Conservation (phyloP, 2,329 filamentous ascomycete genomes). For the Paracorniculantispora psalliotae region DNA sequence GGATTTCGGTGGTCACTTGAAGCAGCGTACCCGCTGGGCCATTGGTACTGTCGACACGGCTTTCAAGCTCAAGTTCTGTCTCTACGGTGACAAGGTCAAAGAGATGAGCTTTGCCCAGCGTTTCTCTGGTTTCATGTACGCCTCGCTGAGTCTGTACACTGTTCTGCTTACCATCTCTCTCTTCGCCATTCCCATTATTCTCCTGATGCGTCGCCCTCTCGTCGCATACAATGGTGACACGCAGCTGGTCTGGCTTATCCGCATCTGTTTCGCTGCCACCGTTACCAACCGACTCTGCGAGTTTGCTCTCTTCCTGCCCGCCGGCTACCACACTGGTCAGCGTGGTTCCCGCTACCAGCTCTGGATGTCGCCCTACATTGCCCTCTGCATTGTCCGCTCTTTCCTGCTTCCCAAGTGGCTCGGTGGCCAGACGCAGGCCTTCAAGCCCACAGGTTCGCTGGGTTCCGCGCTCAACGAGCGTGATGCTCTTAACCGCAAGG, state of each 20-base stretch:
- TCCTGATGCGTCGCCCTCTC: slow-evolving; percentile 51
- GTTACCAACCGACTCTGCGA: slow-evolving; percentile 51
- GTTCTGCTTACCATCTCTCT: slow-evolving; percentile 50
- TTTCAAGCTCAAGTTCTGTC: slow-evolving; percentile 55
- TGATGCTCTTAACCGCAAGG: slow-evolving; percentile 44
- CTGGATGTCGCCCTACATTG: slow-evolving; percentile 60
- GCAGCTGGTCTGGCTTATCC: slow-evolving; percentile 55
- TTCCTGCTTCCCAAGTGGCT: slow-evolving; percentile 56
- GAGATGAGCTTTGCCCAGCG: slow-evolving; percentile 53
- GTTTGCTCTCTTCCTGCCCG: slow-evolving; percentile 52
- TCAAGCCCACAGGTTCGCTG: slow-evolving; percentile 57
- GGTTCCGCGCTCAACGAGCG: slow-evolving; percentile 54
- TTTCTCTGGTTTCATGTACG: slow-evolving; percentile 55
- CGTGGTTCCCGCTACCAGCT: slow-evolving; percentile 51
- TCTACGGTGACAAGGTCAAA: slow-evolving; percentile 48
- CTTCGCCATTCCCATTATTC: slow-evolving; percentile 55
- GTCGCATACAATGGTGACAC: slow-evolving; percentile 49
- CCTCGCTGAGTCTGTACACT: slow-evolving; percentile 50
- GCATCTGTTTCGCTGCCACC: slow-evolving; percentile 47
- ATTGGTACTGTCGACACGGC: slow-evolving; percentile 55
- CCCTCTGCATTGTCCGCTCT: slow-evolving; percentile 51
- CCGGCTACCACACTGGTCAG: slow-evolving; percentile 55
- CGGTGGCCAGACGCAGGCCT: slow-evolving; percentile 53
- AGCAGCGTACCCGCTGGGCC: slow-evolving; percentile 53
- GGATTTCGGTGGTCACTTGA: slow-evolving; percentile 49